Conservation (phyloP, 2,329 filamentous ascomycete genomes). For the Aotearoamyces nothofagi region DNA sequence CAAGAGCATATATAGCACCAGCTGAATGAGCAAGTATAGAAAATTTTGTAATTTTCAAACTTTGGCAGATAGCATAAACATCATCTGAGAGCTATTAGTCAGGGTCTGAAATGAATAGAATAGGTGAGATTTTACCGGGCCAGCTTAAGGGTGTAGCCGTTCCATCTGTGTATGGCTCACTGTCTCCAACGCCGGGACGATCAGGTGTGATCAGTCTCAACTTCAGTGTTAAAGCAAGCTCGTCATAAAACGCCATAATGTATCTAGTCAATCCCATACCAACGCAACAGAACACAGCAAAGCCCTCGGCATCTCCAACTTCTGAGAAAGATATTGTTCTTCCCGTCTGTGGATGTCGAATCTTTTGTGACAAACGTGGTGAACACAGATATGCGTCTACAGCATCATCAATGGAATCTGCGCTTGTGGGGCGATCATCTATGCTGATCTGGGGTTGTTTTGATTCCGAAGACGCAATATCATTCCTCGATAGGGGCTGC, state of each 20-base stretch:
- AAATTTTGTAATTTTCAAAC: conserved; percentile 86
- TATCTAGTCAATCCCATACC: conserved; percentile 96
- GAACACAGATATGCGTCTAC: conserved; percentile 76
- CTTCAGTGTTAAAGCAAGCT: conserved; percentile 77
- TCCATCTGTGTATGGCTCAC: conserved; percentile 68
- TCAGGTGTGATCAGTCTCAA: conserved; percentile 87
- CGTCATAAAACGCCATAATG: conserved; percentile 94
- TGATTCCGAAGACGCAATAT: conserved; percentile 13
- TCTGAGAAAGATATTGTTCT: conserved; percentile 91
- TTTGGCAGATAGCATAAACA: conserved; percentile 84
- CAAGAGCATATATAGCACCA: conserved; percentile 93
- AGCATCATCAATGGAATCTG: conserved; percentile 78
- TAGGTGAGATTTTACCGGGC: conserved; percentile 81
- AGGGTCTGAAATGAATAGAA: too few species aligned
- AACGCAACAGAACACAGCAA: conserved; percentile 89
- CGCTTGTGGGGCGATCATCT: conserved; percentile 61
- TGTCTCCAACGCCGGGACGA: conserved; percentile 84
- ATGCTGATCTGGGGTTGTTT: conserved; percentile 20
- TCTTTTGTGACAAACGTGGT: conserved; percentile 73
- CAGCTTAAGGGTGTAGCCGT: conserved; percentile 80
- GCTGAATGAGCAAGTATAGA: conserved; percentile 93
- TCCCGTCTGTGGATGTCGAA: conserved; percentile 72
- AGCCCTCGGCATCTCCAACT: conserved; percentile 83
- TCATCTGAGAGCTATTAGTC: conserved; percentile 37
- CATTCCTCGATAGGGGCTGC: conserved; percentile 14